Percentiles rank a stretch among this genome's conserved stretches.
Conservation (phyloP, 2,329 filamentous ascomycete species). For the Cercospora canescens region DNA sequence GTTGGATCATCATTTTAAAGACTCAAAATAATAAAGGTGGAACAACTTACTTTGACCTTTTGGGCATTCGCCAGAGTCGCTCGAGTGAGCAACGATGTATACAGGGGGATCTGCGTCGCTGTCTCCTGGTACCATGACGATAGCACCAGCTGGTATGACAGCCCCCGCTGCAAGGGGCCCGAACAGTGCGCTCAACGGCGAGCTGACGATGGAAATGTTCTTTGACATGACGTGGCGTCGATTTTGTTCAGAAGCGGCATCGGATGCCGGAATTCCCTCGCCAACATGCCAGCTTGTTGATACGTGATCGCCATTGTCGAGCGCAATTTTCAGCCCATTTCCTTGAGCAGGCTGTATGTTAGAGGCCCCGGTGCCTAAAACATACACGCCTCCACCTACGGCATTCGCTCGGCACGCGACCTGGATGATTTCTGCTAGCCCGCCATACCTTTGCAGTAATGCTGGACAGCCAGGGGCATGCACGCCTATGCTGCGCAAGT, state of each 20-base stretch:
- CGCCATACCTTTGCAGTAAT: conserved; percentile 90
- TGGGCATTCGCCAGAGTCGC: conserved; percentile 91
- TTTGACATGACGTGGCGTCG: conserved; percentile 12
- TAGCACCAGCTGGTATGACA: conserved; percentile 71
- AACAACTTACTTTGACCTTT: conserved; percentile 78
- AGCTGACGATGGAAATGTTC: conserved; percentile 66
- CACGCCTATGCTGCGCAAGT: conserved; percentile 81
- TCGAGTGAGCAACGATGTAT: conserved; percentile 73
- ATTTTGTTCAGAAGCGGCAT: neutral
- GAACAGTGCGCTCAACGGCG: conserved; percentile 67
- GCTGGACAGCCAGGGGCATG: conserved; percentile 89
- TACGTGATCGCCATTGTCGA: conserved; percentile 35
- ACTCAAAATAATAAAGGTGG: conserved; percentile 10
- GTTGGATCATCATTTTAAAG: conserved; percentile 75
- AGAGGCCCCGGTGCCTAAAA: conserved; percentile 71
- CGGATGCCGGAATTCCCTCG: conserved; percentile 28
- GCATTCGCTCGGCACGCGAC: conserved; percentile 87
- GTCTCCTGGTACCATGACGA: conserved; percentile 63
- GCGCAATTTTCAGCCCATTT: conserved; percentile 23
- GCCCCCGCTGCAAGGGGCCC: conserved; percentile 70
- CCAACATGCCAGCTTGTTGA: conserved; percentile 34
- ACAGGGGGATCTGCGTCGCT: conserved; percentile 50
- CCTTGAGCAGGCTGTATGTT: conserved; percentile 25
- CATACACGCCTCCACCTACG: conserved; percentile 88
- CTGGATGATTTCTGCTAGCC: conserved; percentile 83